A percentile compares a stretch with the other conserved stretches of the same genome.
These are phyloP conservation scores for Linnemannia schmuckeri DNA, from an alignment of 192 early-diverging fungal species.

Conservation along the genomic window DNA sequence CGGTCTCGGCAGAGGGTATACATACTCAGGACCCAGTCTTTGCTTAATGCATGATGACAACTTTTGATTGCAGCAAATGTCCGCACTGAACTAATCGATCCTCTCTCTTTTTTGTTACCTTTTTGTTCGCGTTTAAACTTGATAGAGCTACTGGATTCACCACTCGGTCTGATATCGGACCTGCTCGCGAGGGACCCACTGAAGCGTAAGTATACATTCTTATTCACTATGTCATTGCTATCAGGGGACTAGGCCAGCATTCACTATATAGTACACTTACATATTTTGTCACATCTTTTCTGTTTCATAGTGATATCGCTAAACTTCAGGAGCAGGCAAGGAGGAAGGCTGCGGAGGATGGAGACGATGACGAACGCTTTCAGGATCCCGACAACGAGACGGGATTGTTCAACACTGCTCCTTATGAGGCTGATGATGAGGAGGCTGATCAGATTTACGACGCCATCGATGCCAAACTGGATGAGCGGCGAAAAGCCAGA, in stretches of 20 bases:
- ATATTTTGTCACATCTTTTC: not conserved
- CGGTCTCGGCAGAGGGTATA: conserved; percentile 90
- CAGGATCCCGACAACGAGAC: conserved; percentile 96
- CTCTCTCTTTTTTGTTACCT: not conserved
- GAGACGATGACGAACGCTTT: conserved; percentile 80
- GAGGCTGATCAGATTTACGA: conserved; percentile 96
- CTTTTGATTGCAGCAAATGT: not conserved
- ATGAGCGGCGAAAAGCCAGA: conserved; percentile 81
- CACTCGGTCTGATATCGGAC: conserved; percentile 97
- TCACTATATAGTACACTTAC: not conserved
- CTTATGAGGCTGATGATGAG: conserved; percentile 97
- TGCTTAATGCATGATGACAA: not conserved
- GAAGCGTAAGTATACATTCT: conserved; percentile 52
- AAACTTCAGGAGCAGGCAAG: conserved; percentile 58
- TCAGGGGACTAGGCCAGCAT: not conserved
- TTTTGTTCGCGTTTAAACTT: not conserved
- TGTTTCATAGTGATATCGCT: conserved; percentile 36
- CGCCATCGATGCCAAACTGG: conserved; percentile 90
- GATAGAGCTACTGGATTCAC: conserved; percentile 94
- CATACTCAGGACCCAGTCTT: not conserved
- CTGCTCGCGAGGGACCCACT: conserved; percentile 83
- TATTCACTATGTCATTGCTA: not conserved
- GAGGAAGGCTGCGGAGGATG: conserved; percentile 66
- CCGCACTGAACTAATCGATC: not conserved
- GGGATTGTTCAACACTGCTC: conserved; percentile 86